Evolutionary conservation across 345 rosid genomes (phyloP), one percentile per base, ranked within the genome.

Genomic region (Arabidopsis suecica): DNA sequence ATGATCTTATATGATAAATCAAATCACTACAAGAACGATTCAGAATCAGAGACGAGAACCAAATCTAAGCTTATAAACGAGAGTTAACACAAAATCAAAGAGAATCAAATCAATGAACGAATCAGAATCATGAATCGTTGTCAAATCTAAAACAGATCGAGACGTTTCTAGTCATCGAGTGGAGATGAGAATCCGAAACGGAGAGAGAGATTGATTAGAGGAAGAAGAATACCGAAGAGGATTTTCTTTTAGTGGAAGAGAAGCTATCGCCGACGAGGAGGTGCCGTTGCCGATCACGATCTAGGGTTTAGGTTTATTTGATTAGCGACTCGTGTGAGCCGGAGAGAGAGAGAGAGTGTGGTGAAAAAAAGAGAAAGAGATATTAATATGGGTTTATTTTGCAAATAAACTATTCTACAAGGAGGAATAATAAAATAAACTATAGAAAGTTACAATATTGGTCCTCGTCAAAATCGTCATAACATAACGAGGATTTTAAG

Each of bases 221-320:
- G 60, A 54, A n/a, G 14, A 13, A 45, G 45, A 58, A 23, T 41
- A 13, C 8, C 45, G 34, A 9, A 55, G 51, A 74, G 9, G 72
- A 74, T 38, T 25, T 22, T 49, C 23, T 36, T 65, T 5, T 49
- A 37, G 50, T 5, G 9, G 32, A 38, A 7, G 12, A 30, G 68
- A 8, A 22, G 56, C 25, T 47, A 18, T 50, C 53, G 53, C 22
- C 44, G 69, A 41, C 1, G 71, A 74, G 40, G 59, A 65, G 66
- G 32, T 16, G 58, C 10, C 1, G 72, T 7, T 36, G 3, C 73
- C 47, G 56, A 68, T 59, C 30, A 11, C 47, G 73, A 75, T 50
- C 79, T 75, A 75, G 73, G 79, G 68, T 60, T 57, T 67, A 40
- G 68, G 73, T 49, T 68, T 66, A 67, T 45, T 44, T 56, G 50